Evolutionary conservation across 2,329 filamentous ascomycete genomes (phyloP).

Genomic region (Diaporthe caulivora): DNA sequence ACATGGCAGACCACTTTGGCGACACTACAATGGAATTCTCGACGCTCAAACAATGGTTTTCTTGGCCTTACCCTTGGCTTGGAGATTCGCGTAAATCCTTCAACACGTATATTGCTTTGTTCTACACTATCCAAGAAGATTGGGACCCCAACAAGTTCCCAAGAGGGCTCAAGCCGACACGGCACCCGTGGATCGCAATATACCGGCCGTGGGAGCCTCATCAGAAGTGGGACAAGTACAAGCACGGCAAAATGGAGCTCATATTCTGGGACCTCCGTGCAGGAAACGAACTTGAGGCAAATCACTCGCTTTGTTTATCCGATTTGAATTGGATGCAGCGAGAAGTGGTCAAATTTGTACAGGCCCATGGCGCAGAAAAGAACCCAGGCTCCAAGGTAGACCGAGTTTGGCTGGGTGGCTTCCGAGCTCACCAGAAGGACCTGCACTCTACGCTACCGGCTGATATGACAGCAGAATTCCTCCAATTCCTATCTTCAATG

Average conservation of each 20-base stretch:
- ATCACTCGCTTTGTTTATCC: slow-evolving; percentile 43
- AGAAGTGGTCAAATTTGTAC: slow-evolving; percentile 55
- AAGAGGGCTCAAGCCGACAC: slow-evolving; percentile 42
- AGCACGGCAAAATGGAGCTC: slow-evolving; percentile 55
- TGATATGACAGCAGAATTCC: slow-evolving; percentile 56
- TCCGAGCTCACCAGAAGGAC: slow-evolving; percentile 42
- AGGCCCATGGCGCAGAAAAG: slow-evolving; percentile 46
- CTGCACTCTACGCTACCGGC: slow-evolving; percentile 49
- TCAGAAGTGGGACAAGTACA: slow-evolving; percentile 12
- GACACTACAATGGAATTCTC: slow-evolving; percentile 45
- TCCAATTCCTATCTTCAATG: slow-evolving; percentile 48
- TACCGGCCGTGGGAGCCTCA: slow-evolving; percentile 59
- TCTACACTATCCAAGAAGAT: slow-evolving; percentile 60
- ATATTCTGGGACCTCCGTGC: slow-evolving; percentile 66
- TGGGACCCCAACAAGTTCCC: slow-evolving; percentile 49
- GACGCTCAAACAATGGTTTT: slow-evolving; percentile 54
- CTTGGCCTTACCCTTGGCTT: slow-evolving; percentile 44
- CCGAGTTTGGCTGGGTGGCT: slow-evolving; percentile 61
- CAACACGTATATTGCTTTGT: slow-evolving; percentile 60
- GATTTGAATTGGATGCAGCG: slow-evolving; percentile 61
- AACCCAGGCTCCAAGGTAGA: slow-evolving; percentile 51
- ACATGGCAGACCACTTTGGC: slow-evolving; percentile 53
- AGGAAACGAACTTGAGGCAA: slow-evolving; percentile 43
- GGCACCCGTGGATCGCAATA: slow-evolving; percentile 65
- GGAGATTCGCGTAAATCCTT: slow-evolving; percentile 30